Percentiles rank a stretch among this genome's conserved stretches.
These are phyloP conservation scores for Pythium oligandrum DNA, from an alignment of 352 stramenopile genomes.

Conservation along the genomic window DNA sequence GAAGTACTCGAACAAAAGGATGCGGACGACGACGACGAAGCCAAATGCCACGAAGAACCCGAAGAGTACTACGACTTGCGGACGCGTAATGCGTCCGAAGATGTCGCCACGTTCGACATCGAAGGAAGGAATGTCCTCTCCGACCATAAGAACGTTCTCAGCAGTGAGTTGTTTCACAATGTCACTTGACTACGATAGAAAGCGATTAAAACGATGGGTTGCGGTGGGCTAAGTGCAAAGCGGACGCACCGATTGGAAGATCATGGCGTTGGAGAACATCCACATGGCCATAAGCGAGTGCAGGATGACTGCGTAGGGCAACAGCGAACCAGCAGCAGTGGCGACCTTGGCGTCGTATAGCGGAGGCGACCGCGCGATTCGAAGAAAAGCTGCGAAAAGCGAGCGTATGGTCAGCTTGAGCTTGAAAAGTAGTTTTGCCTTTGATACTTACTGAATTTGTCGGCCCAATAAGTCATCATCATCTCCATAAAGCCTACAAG, in stretches of 20 bases:
- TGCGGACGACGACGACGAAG: slow-evolving; percentile 40
- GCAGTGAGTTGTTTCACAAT: slow-evolving; percentile 21
- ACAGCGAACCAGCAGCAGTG: slow-evolving; percentile 39
- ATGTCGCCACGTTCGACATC: slow-evolving; percentile 34
- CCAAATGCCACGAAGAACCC: slow-evolving; percentile 56
- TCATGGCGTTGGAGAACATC: slow-evolving; percentile 86
- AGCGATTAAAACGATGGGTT: too few species aligned
- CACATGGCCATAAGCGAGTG: slow-evolving; percentile 75
- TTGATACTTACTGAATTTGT: slow-evolving; percentile 76
- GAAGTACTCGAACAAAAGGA: slow-evolving; percentile 68
- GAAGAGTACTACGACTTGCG: slow-evolving; percentile 75
- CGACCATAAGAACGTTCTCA: slow-evolving; percentile 16
- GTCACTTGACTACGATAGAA: slow-evolving; percentile 9
- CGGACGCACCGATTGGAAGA: slow-evolving; percentile 59
- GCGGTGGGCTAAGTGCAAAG: too few species aligned
- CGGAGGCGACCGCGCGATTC: slow-evolving; percentile 59
- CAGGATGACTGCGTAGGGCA: slow-evolving; percentile 71
- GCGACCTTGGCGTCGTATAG: slow-evolving; percentile 73
- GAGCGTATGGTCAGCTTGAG: background rate
- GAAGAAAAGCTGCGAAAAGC: slow-evolving; percentile 47
- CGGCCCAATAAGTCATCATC: slow-evolving; percentile 79
- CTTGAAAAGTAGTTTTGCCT: background rate
- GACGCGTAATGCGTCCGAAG: slow-evolving; percentile 52
- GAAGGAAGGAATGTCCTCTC: slow-evolving; percentile 62
- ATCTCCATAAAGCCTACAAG: slow-evolving; percentile 68